Conservation (phyloP, 2,329 filamentous ascomycete genomes). For the Neurospora sp. region DNA sequence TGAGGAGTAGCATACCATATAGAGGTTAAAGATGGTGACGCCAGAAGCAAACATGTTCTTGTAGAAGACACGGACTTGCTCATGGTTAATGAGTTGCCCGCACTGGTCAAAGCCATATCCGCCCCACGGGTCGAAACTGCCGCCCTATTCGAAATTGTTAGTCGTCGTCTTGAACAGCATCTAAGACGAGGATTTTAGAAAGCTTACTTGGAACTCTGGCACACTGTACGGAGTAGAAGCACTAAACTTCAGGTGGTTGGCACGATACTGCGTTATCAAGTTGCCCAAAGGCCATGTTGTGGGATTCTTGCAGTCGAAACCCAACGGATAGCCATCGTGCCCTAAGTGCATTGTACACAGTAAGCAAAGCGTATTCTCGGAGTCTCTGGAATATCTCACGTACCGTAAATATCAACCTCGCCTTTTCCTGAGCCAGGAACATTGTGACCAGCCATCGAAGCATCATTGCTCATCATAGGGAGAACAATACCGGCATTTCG, state of each 20-base stretch:
- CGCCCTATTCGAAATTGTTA: conserved; percentile 50
- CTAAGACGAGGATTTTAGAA: background rate
- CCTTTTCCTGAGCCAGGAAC: conserved; percentile 50
- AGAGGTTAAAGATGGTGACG: conserved; percentile 59
- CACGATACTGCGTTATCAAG: conserved; percentile 46
- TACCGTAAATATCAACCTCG: conserved; percentile 49
- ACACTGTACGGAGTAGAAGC: conserved; percentile 57
- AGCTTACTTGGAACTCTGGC: conserved; percentile 35
- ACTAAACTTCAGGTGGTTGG: conserved; percentile 47
- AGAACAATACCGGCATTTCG: conserved; percentile 60
- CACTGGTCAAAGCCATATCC: conserved; percentile 61
- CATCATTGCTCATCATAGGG: conserved; percentile 68
- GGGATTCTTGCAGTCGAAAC: conserved; percentile 52
- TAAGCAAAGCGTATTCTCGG: conserved; percentile 10
- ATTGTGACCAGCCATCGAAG: conserved; percentile 45
- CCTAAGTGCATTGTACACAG: conserved; percentile 25
- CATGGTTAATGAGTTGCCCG: conserved; percentile 53
- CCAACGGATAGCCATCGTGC: conserved; percentile 53
- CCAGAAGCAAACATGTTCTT: conserved; percentile 63
- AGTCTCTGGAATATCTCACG: background rate
- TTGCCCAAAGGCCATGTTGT: conserved; percentile 46
- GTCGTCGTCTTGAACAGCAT: background rate
- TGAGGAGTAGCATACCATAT: conserved; percentile 47
- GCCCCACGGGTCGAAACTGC: conserved; percentile 66
- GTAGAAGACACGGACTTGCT: conserved; percentile 70